phyloP scores from a whole-genome alignment of 2,329 filamentous ascomycete species.

The Thermochaetoides dissita region DNA sequence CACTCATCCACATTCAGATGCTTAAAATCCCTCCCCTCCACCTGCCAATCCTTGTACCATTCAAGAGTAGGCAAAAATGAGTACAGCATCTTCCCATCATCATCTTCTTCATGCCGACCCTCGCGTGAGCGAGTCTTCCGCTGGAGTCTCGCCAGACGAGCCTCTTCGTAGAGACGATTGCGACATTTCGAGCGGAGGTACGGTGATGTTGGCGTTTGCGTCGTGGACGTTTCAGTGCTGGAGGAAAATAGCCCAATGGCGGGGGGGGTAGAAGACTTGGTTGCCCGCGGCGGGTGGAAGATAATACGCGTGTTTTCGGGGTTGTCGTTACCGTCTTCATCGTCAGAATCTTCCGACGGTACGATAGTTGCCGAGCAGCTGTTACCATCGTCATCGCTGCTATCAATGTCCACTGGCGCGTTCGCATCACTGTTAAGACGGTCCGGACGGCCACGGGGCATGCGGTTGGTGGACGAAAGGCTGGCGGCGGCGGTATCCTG shows the following conservation, averaged over 20 bases:
- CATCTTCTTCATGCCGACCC: too few species aligned
- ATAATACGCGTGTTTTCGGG: constrained; percentile 23
- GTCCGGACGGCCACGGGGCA: constrained; percentile 2
- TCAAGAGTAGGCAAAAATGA: constrained; percentile 32
- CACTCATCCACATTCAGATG: constrained; percentile 34
- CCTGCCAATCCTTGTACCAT: constrained; percentile 37
- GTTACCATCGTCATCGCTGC: neutral
- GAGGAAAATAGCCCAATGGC: constrained; percentile 6
- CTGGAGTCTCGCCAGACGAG: constrained; percentile 14
- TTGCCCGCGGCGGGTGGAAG: constrained; percentile 31
- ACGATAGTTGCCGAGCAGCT: too few species aligned
- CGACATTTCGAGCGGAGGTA: constrained; percentile 20
- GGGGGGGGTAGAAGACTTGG: too few species aligned
- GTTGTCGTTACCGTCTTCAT: constrained; percentile 13
- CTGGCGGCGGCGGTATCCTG: neutral
- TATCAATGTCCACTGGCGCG: constrained; percentile 11
- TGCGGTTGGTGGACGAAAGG: neutral
- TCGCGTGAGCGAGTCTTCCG: constrained; percentile 7
- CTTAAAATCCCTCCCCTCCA: constrained; percentile 33
- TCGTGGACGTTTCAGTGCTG: neutral
- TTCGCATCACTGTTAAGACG: constrained; percentile 8
- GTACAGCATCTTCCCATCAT: constrained; percentile 21
- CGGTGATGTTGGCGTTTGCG: neutral
- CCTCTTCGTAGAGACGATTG: constrained; percentile 32
- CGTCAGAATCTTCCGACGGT: neutral